These are phyloP conservation scores for Phytophthora pseudosyringae DNA, from an alignment of 352 stramenopile species.

Conservation along the genomic window DNA sequence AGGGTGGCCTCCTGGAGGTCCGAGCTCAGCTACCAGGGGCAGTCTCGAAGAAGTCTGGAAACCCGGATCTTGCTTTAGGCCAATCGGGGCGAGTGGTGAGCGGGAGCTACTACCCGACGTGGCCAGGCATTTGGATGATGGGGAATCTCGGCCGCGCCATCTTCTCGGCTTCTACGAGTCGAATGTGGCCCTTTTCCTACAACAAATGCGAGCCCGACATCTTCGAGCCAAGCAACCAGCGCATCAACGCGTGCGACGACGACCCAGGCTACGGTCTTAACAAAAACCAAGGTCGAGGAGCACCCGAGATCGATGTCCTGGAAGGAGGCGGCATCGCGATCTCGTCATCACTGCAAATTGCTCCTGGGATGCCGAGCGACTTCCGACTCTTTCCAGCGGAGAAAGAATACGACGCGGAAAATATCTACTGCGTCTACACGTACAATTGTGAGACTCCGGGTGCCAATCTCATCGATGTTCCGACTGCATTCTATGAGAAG, in stretches of 20 bases:
- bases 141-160: constrained; percentile 94
- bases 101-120: constrained; percentile 67
- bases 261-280: constrained; percentile 92
- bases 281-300: constrained; percentile 85
- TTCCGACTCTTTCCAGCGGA: constrained; percentile 58
- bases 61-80: constrained; percentile 44
- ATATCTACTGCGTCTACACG: constrained; percentile 54
- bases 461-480: constrained; percentile 55
- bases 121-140: constrained; percentile 96
- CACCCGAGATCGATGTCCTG: constrained; percentile 96
- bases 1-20: constrained; percentile 92
- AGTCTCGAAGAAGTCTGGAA: constrained; percentile 41
- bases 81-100: constrained; percentile 22
- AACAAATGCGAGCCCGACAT: constrained; percentile 83
- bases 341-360: constrained; percentile 91
- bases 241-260: constrained; percentile 88
- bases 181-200: constrained; percentile 96
- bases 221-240: constrained; percentile 60
- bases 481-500: constrained; percentile 44
- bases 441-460: constrained; percentile 53
- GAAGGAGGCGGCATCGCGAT: constrained; percentile 84
- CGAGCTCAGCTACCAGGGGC: constrained; percentile 83
- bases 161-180: constrained; percentile 92
- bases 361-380: constrained; percentile 66
- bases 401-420: constrained; percentile 15